Evolutionary conservation across 176 grass and related monocot genomes (phyloP), one percentile per base, ranked within the genome.

Genomic region (Tillandsia fasciculata): DNA sequence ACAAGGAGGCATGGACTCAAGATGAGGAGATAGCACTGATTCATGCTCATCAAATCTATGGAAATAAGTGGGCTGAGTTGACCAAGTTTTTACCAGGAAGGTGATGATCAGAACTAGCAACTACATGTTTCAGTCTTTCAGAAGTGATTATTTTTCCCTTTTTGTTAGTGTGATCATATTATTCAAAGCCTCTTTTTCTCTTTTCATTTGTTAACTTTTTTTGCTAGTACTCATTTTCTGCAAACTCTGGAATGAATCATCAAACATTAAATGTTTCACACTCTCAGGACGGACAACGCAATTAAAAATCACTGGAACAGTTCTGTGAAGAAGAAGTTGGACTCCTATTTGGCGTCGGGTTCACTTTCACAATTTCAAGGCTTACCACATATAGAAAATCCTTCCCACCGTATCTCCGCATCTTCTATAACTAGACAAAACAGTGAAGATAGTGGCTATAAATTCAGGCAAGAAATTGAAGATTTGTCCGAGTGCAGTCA

Each of bases 271-370:
- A 10, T 61, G 56, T 10, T 61, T 88, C 72, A 72, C 51, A 15
- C 49, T 69, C 48, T 69, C 89, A 99, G 94, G 86, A 88, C 94
- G 14, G 94, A 99, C 49, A 99, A 99, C 79, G 78, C 94, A 26
- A 99, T 99, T 57, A 99, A 99, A 84, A 99, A 99, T 72, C 94
- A 99, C 18, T 99, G 94, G 94, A 90, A 99, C 77, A 99, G 94
- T 78, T 90, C 94, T 8, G 94, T 99, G 28, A 93, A 87, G 86
- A 99, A 99, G 87, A 99, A 99, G 70, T 18, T 99, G 66, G 81
- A 85, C 53, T 90, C 89, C 12, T 99, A 99, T 59, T 69, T 85
- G 49, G 70, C 94, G 73, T 83, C 84, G 72, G 94, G 87, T 66
- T 81, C 93, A 72, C 82, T 99, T 53, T 75, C 86, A 70, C 77